A percentile compares a stretch with the other conserved stretches of the same genome.
Evolutionary conservation across 495 filamentous ascomycete genomes (phyloP).

Genomic region (Neurospora sp.): DNA sequence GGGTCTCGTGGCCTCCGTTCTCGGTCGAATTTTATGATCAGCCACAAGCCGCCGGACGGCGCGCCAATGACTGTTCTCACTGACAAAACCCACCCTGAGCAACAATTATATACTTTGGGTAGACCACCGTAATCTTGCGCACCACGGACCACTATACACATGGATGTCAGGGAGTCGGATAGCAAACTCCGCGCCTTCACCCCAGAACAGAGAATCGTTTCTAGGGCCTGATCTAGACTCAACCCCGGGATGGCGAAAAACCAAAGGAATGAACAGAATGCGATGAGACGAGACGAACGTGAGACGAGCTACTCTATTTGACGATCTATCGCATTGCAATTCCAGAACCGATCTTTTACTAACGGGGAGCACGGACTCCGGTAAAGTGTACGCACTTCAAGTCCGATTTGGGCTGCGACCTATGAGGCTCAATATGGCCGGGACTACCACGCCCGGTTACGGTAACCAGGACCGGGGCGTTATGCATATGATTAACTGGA

Average conservation of each 20-base stretch:
- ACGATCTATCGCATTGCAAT: background rate
- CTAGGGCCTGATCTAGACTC: background rate
- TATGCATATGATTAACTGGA: background rate
- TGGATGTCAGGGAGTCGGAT: background rate
- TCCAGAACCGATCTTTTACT: background rate
- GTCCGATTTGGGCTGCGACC: background rate
- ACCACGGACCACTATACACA: background rate
- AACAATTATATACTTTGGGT: background rate
- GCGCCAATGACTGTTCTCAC: background rate
- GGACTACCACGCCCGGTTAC: background rate
- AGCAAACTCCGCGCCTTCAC: background rate
- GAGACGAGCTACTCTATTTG: background rate
- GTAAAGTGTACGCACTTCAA: background rate
- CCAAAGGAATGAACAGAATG: background rate
- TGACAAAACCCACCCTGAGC: background rate
- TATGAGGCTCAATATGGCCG: background rate
- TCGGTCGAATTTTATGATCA: background rate
- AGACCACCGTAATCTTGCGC: background rate
- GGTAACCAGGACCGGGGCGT: background rate
- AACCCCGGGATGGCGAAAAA: background rate
- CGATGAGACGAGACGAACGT: background rate
- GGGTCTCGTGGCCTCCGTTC: background rate
- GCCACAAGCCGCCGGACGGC: background rate
- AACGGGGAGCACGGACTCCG: background rate
- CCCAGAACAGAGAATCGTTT: background rate